These are phyloP conservation scores for Tolypocladium ovalisporum DNA, from an alignment of 2,329 filamentous ascomycete genomes.

Conservation along the genomic window DNA sequence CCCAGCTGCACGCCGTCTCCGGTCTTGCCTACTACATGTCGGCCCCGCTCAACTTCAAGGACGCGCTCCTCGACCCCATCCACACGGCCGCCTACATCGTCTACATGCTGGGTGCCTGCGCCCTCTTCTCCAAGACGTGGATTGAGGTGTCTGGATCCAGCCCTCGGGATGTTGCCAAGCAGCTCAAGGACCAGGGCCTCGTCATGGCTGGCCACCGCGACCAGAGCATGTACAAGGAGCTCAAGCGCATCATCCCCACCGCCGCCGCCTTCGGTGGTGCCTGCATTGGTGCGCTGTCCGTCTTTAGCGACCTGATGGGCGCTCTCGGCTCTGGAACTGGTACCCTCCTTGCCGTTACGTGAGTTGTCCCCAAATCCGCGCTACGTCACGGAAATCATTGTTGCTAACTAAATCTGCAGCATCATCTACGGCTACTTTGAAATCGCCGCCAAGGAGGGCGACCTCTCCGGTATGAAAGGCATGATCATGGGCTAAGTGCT, in stretches of 20 bases:
- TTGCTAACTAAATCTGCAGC: slow-evolving; percentile 31
- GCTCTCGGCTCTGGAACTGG: slow-evolving; percentile 94
- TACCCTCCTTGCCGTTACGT: slow-evolving; percentile 97
- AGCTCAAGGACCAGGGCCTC: slow-evolving; percentile 98
- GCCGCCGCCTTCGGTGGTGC: slow-evolving; percentile 97
- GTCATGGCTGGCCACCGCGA: slow-evolving; percentile 99
- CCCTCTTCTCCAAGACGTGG: slow-evolving; percentile 99
- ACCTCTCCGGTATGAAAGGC: slow-evolving; percentile 72
- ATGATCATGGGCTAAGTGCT: slow-evolving; percentile 55
- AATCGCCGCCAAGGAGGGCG: slow-evolving; percentile 96
- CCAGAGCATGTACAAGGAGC: slow-evolving; percentile 99
- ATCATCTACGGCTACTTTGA: slow-evolving; percentile 99
- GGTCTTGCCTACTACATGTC: slow-evolving; percentile 99
- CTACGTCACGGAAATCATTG: no score
- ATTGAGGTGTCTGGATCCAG: slow-evolving; percentile 98
- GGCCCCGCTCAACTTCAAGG: slow-evolving; percentile 92
- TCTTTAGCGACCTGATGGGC: slow-evolving; percentile 89
- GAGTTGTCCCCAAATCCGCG: slow-evolving; percentile 40
- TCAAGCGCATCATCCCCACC: slow-evolving; percentile 98
- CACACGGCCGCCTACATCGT: slow-evolving; percentile 91
- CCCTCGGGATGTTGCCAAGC: slow-evolving; percentile 96
- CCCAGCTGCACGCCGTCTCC: slow-evolving; percentile 86
- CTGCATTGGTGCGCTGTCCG: slow-evolving; percentile 95
- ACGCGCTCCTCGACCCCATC: slow-evolving; percentile 91
- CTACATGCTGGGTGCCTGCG: slow-evolving; percentile 97